phyloP scores from a whole-genome alignment of 1,284 basidiomycete genomes.

The Sporisorium graminicola region DNA sequence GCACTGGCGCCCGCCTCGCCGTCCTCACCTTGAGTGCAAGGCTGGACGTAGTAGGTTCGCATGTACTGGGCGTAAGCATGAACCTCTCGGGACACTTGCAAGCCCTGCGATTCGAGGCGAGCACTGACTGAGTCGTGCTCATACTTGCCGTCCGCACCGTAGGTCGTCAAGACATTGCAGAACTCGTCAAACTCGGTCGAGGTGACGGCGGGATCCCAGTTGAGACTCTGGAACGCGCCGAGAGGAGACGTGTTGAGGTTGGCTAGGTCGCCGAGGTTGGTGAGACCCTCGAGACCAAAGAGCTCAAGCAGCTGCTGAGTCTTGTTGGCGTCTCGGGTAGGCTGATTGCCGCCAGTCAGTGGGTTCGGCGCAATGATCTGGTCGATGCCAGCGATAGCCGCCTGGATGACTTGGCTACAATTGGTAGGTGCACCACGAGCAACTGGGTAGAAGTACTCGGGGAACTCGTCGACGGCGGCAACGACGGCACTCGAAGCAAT shows the following conservation, averaged over 20 bases:
- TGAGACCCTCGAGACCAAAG: conserved; percentile 53
- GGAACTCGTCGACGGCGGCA: conserved; percentile 66
- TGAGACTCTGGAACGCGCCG: conserved; percentile 61
- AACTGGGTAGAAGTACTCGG: conserved; percentile 85
- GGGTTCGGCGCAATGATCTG: conserved; percentile 61
- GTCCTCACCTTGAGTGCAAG: conserved; percentile 44
- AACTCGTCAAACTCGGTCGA: conserved; percentile 51
- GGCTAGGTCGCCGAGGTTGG: conserved; percentile 56
- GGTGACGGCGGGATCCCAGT: conserved; percentile 57
- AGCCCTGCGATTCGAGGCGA: conserved; percentile 11
- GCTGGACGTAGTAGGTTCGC: conserved; percentile 41
- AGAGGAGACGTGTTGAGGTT: conserved; percentile 59
- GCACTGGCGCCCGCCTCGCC: conserved; percentile 18
- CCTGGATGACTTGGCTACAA: conserved; percentile 80
- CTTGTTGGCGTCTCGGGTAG: conserved; percentile 37
- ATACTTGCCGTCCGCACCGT: conserved; percentile 32
- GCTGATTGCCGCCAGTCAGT: conserved; percentile 47
- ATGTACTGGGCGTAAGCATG: conserved; percentile 50
- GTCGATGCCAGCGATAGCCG: conserved; percentile 68
- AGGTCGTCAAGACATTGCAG: conserved; percentile 44
- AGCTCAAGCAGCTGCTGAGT: conserved; percentile 47
- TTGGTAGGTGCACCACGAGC: conserved; percentile 79
- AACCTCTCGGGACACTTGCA: conserved; percentile 36
- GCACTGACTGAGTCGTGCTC: conserved; percentile 9
- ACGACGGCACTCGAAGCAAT: conserved; percentile 78